Evolutionary conservation across 2,329 filamentous ascomycete genomes (phyloP).

Genomic region (Trichocomaceae sp.): DNA sequence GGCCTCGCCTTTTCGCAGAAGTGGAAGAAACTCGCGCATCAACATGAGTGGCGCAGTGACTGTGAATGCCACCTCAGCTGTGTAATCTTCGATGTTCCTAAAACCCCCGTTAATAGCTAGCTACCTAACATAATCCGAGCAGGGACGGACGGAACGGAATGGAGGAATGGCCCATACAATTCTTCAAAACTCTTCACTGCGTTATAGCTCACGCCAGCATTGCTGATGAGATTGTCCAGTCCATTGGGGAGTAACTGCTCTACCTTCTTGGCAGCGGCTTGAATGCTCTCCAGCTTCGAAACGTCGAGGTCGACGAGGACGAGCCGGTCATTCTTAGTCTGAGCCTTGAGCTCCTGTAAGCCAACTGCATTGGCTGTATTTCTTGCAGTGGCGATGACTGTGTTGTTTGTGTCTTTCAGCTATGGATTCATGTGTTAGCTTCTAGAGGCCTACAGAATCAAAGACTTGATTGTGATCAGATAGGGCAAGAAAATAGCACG

Average conservation of each 20-base stretch:
- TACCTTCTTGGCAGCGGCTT: background rate
- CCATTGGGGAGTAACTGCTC: background rate
- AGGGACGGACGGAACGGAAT: background rate
- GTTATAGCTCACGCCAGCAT: background rate
- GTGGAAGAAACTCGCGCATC: constrained; percentile 26
- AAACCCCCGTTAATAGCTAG: background rate
- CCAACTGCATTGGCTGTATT: background rate
- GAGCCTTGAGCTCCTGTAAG: constrained; percentile 2
- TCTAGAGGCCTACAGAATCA: background rate
- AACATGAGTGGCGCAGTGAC: constrained; percentile 33
- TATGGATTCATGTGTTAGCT: background rate
- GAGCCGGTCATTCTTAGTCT: background rate
- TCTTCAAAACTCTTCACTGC: background rate
- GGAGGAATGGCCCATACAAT: background rate
- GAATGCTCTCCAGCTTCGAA: background rate
- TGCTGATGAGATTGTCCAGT: background rate
- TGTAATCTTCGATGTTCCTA: constrained; percentile 4
- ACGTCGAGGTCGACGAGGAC: constrained; percentile 3
- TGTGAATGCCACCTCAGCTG: constrained; percentile 10
- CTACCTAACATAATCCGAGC: background rate
- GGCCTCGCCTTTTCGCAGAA: constrained; percentile 27
- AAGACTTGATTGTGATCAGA: background rate
- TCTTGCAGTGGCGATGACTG: constrained; percentile 5
- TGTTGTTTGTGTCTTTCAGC: constrained; percentile 3
- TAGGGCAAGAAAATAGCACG: background rate